phyloP scores from a whole-genome alignment of 805 yeast genomes.

The Candida ipomoeae region DNA sequence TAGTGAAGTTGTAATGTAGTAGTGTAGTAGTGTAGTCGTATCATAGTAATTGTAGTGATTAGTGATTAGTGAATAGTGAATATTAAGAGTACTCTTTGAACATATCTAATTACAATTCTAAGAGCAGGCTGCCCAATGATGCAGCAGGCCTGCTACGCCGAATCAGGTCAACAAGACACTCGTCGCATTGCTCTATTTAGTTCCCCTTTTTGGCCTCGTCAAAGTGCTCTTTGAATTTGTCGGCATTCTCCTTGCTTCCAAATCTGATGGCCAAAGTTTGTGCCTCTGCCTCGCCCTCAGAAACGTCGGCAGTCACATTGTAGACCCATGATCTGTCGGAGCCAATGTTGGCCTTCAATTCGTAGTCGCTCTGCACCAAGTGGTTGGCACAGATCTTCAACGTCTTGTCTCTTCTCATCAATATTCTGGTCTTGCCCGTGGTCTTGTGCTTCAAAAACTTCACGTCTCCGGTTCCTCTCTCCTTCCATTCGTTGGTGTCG shows the following conservation, averaged over 20 bases:
- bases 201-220: constrained; percentile 63
- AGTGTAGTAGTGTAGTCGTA: too few species aligned
- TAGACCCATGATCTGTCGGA: constrained; percentile 99
- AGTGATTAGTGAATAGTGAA: too few species aligned
- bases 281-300: constrained; percentile 95
- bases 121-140: too few species aligned
- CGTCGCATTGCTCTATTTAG: constrained; percentile 3
- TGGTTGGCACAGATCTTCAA: constrained; percentile 98
- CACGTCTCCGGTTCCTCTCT: constrained; percentile 98
- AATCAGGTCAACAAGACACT: background rate
- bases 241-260: constrained; percentile 89
- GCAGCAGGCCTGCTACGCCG: background rate
- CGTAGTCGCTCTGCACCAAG: constrained; percentile 75
- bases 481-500: constrained; percentile 94
- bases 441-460: constrained; percentile 88
- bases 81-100: too few species aligned
- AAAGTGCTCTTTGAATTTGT: constrained; percentile 88
- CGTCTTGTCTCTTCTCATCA: constrained; percentile 99
- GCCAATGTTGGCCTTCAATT: constrained; percentile 88
- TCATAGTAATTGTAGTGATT: too few species aligned
- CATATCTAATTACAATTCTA: too few species aligned
- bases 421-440: constrained; percentile 76
- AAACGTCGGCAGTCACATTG: constrained; percentile 86
- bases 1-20: too few species aligned
- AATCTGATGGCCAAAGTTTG: constrained; percentile 95